These are phyloP conservation scores for Penicillium sp. DNA, from an alignment of 2,329 filamentous ascomycete species.

Conservation along the genomic window DNA sequence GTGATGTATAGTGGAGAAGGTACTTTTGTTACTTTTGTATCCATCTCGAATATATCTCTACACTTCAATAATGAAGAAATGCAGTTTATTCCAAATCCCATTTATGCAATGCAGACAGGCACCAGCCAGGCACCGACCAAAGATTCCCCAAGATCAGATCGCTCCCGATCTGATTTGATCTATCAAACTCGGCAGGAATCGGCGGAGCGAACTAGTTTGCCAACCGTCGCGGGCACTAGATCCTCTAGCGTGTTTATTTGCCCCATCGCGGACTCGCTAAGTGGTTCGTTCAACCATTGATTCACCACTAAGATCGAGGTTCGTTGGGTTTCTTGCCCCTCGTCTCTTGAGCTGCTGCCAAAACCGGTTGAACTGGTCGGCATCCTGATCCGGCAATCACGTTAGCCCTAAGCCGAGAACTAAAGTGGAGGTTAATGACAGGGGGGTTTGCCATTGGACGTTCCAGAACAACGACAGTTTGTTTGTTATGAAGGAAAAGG, in stretches of 20 bases:
- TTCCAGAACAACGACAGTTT: slow-evolving; percentile 3
- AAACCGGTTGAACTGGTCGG: slow-evolving; percentile 2
- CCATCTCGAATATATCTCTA: neutral
- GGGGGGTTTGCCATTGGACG: neutral
- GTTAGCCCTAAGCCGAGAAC: too few relatives aligned
- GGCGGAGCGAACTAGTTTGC: neutral
- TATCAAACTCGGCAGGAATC: too few relatives aligned
- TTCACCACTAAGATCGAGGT: neutral
- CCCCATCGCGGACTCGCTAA: neutral
- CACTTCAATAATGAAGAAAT: neutral
- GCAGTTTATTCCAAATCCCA: slow-evolving; percentile 11
- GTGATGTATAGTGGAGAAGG: slow-evolving; percentile 11
- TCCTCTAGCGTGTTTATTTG: neutral
- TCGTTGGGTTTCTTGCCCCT: too few relatives aligned
- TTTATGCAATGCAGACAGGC: slow-evolving; percentile 1
- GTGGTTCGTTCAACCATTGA: neutral
- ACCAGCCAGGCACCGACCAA: too few relatives aligned
- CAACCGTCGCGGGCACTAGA: slow-evolving; percentile 4
- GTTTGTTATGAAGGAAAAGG: slow-evolving; percentile 4
- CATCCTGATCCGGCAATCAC: neutral
- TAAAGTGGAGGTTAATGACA: slow-evolving; percentile 4
- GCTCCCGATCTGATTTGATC: too few relatives aligned
- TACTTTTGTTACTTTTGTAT: slow-evolving; percentile 1
- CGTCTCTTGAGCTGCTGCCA: neutral
- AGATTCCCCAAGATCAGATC: too few relatives aligned